Conservation (phyloP, 1,284 basidiomycete genomes). For the Tilletia setariae region DNA sequence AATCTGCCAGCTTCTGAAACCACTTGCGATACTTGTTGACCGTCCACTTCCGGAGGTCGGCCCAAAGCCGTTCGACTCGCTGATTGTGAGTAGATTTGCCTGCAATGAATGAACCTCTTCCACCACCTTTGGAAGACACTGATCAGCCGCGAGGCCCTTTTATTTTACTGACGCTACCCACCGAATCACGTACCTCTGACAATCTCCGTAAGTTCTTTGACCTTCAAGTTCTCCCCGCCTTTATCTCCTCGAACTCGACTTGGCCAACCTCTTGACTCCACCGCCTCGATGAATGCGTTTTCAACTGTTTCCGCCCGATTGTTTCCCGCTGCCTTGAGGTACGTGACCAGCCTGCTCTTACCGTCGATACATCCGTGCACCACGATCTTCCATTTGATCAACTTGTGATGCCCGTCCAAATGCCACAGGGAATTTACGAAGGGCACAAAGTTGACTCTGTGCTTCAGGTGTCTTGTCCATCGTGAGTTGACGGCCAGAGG, state of each 20-base stretch:
- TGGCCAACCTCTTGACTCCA: conserved; percentile 6
- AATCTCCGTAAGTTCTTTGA: background rate
- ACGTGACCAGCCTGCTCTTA: conserved; percentile 7
- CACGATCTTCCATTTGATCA: conserved; percentile 11
- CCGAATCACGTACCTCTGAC: conserved; percentile 1
- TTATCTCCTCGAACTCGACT: conserved; percentile 17
- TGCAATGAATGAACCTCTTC: background rate
- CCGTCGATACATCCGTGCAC: conserved; percentile 7
- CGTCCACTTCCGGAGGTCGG: conserved; percentile 5
- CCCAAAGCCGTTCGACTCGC: conserved; percentile 2
- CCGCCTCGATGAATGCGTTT: conserved; percentile 1
- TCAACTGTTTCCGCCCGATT: conserved; percentile 19
- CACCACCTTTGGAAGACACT: background rate
- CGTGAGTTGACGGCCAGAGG: background rate
- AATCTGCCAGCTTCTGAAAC: background rate
- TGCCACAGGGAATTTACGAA: conserved; percentile 11
- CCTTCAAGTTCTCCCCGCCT: conserved; percentile 17
- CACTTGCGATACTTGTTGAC: conserved; percentile 1
- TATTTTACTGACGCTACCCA: too few species aligned
- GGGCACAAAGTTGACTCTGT: background rate
- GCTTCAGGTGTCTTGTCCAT: conserved; percentile 5
- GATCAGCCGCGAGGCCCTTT: too few species aligned
- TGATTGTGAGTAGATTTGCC: conserved; percentile 3
- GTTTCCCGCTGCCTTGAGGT: conserved; percentile 19
- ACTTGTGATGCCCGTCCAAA: conserved; percentile 4